These are phyloP conservation scores for Pseudogymnoascus sp. DNA, from an alignment of 2,329 filamentous ascomycete genomes.

Conservation along the genomic window DNA sequence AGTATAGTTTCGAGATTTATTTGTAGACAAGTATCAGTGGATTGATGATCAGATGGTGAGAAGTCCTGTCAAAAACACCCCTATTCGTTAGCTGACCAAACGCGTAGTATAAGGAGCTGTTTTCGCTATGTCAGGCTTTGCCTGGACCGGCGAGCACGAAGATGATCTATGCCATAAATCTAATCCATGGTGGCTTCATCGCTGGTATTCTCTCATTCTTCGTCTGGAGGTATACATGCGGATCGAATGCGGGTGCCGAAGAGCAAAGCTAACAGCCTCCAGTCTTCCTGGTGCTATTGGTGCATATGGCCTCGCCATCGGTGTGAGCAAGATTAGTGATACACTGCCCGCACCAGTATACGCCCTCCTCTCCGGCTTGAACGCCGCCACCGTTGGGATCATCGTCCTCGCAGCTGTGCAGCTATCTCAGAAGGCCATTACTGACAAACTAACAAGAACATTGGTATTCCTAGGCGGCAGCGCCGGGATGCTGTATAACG, in stretches of 20 bases:
- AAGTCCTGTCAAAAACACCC: background rate
- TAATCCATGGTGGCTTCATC: constrained; percentile 53
- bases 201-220: constrained; percentile 45
- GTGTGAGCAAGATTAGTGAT: constrained; percentile 51
- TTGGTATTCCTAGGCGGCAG: constrained; percentile 56
- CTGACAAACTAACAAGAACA: constrained; percentile 52
- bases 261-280: constrained; percentile 49
- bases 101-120: constrained; percentile 57
- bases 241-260: background rate
- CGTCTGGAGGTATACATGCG: background rate
- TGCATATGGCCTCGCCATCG: constrained; percentile 60
- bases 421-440: constrained; percentile 59
- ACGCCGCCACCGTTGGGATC: constrained; percentile 64
- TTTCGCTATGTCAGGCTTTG: constrained; percentile 59
- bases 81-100: background rate
- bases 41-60: constrained; percentile 53
- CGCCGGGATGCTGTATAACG: constrained; percentile 62
- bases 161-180: constrained; percentile 60
- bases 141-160: constrained; percentile 63
- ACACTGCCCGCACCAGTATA: constrained; percentile 55
- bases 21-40: constrained; percentile 54
- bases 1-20: constrained; percentile 47
- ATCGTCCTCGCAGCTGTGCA: constrained; percentile 62
- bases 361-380: constrained; percentile 62
- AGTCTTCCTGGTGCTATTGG: constrained; percentile 61